Percentiles rank a stretch among this genome's conserved stretches.
Evolutionary conservation across 1,284 basidiomycete genomes (phyloP).

Genomic region (Ceratobasidium sp.): DNA sequence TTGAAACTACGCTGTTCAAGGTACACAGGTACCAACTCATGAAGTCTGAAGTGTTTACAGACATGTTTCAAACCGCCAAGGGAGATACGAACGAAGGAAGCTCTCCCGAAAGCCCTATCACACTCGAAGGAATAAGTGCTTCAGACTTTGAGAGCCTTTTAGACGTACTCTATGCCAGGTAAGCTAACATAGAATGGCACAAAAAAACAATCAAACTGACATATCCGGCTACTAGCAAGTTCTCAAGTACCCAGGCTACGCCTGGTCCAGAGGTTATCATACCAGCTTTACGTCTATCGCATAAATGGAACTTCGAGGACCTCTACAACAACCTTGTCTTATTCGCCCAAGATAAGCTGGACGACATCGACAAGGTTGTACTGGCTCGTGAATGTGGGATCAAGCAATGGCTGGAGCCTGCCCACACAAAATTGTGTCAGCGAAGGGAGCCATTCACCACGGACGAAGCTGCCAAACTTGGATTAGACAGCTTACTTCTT

Average conservation of each 20-base stretch:
- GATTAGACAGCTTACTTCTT: constrained; percentile 12
- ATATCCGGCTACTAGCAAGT: background rate
- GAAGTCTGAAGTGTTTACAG: constrained; percentile 31
- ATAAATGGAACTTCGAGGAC: constrained; percentile 48
- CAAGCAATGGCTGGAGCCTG: constrained; percentile 40
- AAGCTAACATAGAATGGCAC: background rate
- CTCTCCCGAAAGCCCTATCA: constrained; percentile 15
- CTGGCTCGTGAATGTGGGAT: constrained; percentile 43
- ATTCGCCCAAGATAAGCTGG: constrained; percentile 24
- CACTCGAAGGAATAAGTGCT: constrained; percentile 13
- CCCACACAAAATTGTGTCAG: constrained; percentile 31
- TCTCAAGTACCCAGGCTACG: too few relatives aligned
- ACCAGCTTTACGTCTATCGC: constrained; percentile 45
- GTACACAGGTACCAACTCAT: constrained; percentile 36
- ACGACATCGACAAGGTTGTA: constrained; percentile 41
- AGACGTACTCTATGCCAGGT: constrained; percentile 22
- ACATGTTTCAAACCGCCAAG: constrained; percentile 19
- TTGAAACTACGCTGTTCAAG: constrained; percentile 3
- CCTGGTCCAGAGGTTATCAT: constrained; percentile 26
- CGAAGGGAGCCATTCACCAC: constrained; percentile 26
- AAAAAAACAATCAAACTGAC: background rate
- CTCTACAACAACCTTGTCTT: constrained; percentile 23
- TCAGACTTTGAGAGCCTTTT: constrained; percentile 31
- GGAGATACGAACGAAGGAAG: constrained; percentile 14
- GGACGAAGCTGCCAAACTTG: constrained; percentile 40